Base-by-base conservation (phyloP, 1,284 basidiomycete genomes). In the Mixia osmundae region DNA sequence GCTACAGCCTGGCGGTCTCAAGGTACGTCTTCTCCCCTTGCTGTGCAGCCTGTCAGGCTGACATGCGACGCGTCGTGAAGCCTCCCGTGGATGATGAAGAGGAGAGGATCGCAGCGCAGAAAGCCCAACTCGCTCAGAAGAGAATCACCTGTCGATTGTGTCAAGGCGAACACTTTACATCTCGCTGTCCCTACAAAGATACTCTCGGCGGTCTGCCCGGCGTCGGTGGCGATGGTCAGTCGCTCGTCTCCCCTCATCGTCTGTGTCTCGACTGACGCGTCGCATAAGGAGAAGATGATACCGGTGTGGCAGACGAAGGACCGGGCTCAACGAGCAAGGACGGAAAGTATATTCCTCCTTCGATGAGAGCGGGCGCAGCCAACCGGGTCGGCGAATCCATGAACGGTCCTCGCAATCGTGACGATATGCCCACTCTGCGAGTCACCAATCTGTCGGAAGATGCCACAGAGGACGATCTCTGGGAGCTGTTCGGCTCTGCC, bases 131-230 rank as follows among this genome's bases (percentile, higher is more conserved):
- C 20, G 69, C 60, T 37, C 56, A 54, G 43, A 83, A 83, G 56
- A 82, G 83, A 52, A 80, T 99, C 45, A 63, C 69, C 36, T 99
- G 89, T 66, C 71, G 91, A 50, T 61, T 91, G 41, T 97, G 91
- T 63, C 83, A 89, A 57, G 89, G 89, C 39, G 78, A 78, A 48
- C 91, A 97, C 62, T 97, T 87, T 59, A 99, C 91, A 9, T 77
- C 85, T 43, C 85, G 87, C 58, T 97, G 91, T 68, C 91, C 91
- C 9, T 91, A 91, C 69, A 91, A 85, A 60, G 87, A 95, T 49
- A 78, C 79, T 15, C 58, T 69, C 29, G 64, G 62, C 30, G 69
- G 82, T 30, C 55, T 58, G 9, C 69, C 76, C 15, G 79, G 76
- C 9, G 65, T 50, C 19, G 33, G 36, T 30, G 41, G 37, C 31